Base-by-base conservation (phyloP, 495 filamentous ascomycete species). In the Polyplosphaeria fusca region DNA sequence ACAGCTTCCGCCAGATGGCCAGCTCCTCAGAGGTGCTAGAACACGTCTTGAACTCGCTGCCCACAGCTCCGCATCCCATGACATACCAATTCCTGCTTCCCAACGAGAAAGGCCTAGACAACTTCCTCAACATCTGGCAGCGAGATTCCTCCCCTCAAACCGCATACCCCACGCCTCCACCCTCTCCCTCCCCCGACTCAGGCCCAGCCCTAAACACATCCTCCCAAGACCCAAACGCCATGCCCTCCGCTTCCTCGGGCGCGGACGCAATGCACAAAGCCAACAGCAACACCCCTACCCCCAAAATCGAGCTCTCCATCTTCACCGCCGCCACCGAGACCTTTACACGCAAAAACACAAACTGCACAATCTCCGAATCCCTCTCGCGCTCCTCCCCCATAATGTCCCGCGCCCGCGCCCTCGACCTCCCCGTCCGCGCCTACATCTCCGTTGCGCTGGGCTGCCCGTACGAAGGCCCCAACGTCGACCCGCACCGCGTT, bases 391-490 rank as follows among this genome's bases (percentile, higher is more conserved):
- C 93, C 73, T 74, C 74, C 28, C 83, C 84, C 7, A 88, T 97
- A 12, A 87, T 94, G 55, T 64, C 80, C 26, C 73, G 81, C 30
- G 90, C 89, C 23, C 89, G 91, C 67, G 79, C 77, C 20, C 73
- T 76, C 25, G 77, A 84, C 26, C 81, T 95, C 47, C 80, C 84
- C 4, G 89, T 96, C 16, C 85, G 93, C 2, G 93, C 89, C 5
- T 98, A 98, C 71, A 90, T 98, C 39, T 95, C 89, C 1, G 94
- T 97, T 30, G 90, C 93, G 0, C 78, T 98, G 2, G 91, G 89
- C 1, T 98, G 94, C 67, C 93, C 93, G 0, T 97, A 95, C 54
- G 92, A 96, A 70, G 93, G 93, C 0, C 83, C 86, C 19, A 81
- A 92, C 53, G 88, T 92, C 0, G 71, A 85, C 41, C 89, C 92